phyloP scores from a whole-genome alignment of 1,284 basidiomycete genomes.

The Heterobasidion occidentale region DNA sequence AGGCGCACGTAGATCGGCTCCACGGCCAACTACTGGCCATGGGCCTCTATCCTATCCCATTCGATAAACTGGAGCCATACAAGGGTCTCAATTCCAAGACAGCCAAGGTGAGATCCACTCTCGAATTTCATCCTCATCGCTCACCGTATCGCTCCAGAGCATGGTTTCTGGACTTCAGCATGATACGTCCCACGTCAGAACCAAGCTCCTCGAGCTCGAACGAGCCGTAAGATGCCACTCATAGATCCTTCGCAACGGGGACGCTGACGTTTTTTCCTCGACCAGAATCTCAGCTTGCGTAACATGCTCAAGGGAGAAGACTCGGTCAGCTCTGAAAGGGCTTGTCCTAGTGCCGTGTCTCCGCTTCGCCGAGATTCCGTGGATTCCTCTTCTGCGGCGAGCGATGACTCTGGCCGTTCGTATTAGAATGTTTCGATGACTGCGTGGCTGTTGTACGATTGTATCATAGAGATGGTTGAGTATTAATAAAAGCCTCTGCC shows the following conservation, averaged over 20 bases:
- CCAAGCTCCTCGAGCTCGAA: conserved; percentile 59
- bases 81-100: conserved; percentile 63
- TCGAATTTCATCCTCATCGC: neutral
- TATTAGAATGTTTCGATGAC: too few relatives aligned
- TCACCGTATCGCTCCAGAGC: conserved; percentile 32
- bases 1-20: conserved; percentile 53
- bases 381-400: too few relatives aligned
- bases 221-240: conserved; percentile 40
- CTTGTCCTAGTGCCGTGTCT: too few relatives aligned
- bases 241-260: neutral
- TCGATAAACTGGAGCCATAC: conserved; percentile 44
- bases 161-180: conserved; percentile 66
- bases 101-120: conserved; percentile 42
- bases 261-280: too few relatives aligned
- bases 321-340: neutral
- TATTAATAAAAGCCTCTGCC: too few relatives aligned
- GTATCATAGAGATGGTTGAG: too few relatives aligned
- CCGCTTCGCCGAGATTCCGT: too few relatives aligned
- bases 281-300: conserved; percentile 12
- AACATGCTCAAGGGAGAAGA: conserved; percentile 6
- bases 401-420: too few relatives aligned
- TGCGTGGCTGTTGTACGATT: too few relatives aligned
- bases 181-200: conserved; percentile 45
- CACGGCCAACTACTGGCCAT: conserved; percentile 43
- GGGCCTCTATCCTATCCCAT: conserved; percentile 45